Base-by-base conservation (phyloP, 2,329 filamentous ascomycete genomes). In the Diplodia seriata region DNA sequence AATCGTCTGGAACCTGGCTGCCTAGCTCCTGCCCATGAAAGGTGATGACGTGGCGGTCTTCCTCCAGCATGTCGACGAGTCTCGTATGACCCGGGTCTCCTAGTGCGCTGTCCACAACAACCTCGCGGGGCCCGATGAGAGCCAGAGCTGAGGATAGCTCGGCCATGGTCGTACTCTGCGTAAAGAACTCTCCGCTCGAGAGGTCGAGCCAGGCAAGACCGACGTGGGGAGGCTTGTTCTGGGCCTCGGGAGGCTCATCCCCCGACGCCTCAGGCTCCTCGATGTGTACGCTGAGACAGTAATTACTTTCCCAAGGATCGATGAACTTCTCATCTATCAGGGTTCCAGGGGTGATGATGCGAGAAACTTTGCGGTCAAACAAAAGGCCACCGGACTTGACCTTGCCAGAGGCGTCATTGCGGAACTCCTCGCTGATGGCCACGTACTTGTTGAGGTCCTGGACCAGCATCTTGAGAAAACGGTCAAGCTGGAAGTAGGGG, bases 261-360 rank as follows among this genome's bases (percentile, higher is more conserved):
- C 74, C 68, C 29, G 73, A 70, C 9, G 69, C 73, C 53, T 72
- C 74, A 26, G 74, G 69, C 18, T 84, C 79, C 18, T 84, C 79
- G 33, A 91, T 77, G 75, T 96, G 87, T 57, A 98, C 86, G 47
- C 92, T 90, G 76, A 98, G 86, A 40, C 98, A 85, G 77, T 94
- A 99, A 77, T 97, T 98, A 79, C 95, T 97, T 74, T 92, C 89
- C 76, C 91, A 94, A 1, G 93, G 92, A 76, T 98, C 92, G 84
- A 99, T 93, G 78, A 98, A 99, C 73, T 93, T 94, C 80, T 99
- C 95, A 78, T 99, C 95, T 72, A 99, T 97, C 66, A 99, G 83
- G 1, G 95, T 99, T 23, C 95, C 95, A 1, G 95, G 93, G 0
- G 95, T 98, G 75, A 99, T 89, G 72, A 99, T 90, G 68, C 95